phyloP scores from a whole-genome alignment of 2,329 filamentous ascomycete genomes.

The Nannizziopsis barbatae region DNA sequence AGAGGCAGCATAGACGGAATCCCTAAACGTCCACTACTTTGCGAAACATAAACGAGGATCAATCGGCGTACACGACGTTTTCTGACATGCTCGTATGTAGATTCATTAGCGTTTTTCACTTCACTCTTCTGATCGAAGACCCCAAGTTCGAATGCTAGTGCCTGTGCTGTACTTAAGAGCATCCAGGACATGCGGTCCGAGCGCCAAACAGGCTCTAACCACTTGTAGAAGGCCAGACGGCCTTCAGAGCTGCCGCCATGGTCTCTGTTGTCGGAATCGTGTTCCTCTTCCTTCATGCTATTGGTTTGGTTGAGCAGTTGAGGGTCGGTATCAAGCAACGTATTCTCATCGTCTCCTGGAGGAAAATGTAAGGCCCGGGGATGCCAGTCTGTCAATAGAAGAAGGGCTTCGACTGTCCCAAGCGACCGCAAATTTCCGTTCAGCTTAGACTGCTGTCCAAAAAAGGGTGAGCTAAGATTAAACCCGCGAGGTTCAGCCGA shows the following conservation, averaged over 20 bases:
- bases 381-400: conserved; percentile 96
- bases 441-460: conserved; percentile 22
- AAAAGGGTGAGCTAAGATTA: conserved; percentile 7
- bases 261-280: conserved; percentile 33
- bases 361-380: conserved; percentile 90
- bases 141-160: conserved; percentile 82
- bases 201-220: conserved; percentile 92
- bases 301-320: conserved; percentile 56
- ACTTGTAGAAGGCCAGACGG: conserved; percentile 72
- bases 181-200: conserved; percentile 97
- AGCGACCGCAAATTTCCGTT: conserved; percentile 72
- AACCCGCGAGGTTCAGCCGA: conserved; percentile 41
- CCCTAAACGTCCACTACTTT: conserved; percentile 83
- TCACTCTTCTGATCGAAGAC: conserved; percentile 88
- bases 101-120: conserved; percentile 45
- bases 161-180: conserved; percentile 81
- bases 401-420: conserved; percentile 84
- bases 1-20: conserved; percentile 85
- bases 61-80: conserved; percentile 75
- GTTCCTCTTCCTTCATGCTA: conserved; percentile 37
- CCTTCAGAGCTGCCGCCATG: conserved; percentile 59
- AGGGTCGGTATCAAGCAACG: conserved; percentile 58
- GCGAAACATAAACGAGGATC: conserved; percentile 80
- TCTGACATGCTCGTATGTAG: conserved; percentile 55
- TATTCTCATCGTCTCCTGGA: conserved; percentile 54